phyloP scores from a whole-genome alignment of 2,329 filamentous ascomycete genomes.

The Berkeleyomyces rouxiae region DNA sequence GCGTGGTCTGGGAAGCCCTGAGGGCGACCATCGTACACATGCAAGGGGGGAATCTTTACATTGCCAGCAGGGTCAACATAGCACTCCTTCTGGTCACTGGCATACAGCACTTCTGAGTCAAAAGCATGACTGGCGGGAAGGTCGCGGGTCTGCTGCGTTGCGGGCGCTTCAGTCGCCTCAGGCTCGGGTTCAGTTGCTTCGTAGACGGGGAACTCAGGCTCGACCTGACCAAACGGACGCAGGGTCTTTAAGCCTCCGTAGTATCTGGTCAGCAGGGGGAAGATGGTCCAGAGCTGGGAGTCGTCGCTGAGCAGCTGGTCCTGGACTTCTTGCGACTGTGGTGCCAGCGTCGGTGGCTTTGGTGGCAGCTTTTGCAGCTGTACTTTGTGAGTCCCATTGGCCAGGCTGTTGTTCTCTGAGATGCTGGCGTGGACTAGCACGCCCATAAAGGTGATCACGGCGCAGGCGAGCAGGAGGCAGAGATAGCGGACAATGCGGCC shows the following conservation, averaged over 20 bases:
- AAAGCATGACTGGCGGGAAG: conserved; percentile 14
- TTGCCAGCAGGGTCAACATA: conserved; percentile 55
- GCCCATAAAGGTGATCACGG: conserved; percentile 60
- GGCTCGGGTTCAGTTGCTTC: conserved; percentile 32
- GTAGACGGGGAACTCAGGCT: conserved; percentile 62
- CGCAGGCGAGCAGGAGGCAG: conserved; percentile 51
- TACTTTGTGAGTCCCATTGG: conserved; percentile 28
- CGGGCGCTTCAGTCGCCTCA: not conserved
- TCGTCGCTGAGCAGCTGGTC: not conserved
- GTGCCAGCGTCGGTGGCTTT: not conserved
- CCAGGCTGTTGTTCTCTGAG: conserved; percentile 45
- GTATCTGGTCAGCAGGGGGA: conserved; percentile 72
- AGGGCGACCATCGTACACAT: conserved; percentile 61
- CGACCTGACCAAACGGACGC: conserved; percentile 46
- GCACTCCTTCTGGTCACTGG: conserved; percentile 54
- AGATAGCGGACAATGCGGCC: conserved; percentile 63
- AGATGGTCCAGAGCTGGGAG: conserved; percentile 55
- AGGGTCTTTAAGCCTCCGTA: conserved; percentile 73
- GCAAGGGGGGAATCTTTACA: conserved; percentile 50
- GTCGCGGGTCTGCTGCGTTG: not conserved
- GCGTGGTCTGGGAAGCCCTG: conserved; percentile 71
- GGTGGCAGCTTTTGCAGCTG: conserved; percentile 32
- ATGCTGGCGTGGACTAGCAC: conserved; percentile 59
- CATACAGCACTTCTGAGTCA: conserved; percentile 37
- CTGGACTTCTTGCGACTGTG: not conserved